These are phyloP conservation scores for Penicillium paneum DNA, from an alignment of 2,329 filamentous ascomycete genomes.

Conservation along the genomic window DNA sequence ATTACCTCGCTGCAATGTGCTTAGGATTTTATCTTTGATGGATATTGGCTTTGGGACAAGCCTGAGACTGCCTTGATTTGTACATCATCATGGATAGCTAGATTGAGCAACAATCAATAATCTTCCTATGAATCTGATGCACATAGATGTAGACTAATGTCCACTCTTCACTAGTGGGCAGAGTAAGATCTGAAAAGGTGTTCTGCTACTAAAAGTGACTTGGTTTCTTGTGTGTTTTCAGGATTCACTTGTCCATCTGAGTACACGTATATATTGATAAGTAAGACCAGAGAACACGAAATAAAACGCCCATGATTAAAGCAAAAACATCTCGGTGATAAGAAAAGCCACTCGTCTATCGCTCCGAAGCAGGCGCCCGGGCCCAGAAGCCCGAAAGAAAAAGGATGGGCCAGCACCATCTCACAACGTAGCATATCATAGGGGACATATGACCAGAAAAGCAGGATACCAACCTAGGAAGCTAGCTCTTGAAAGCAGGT, in stretches of 20 bases:
- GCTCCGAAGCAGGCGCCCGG: neutral
- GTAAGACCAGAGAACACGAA: neutral
- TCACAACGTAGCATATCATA: neutral
- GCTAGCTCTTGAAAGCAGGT: neutral
- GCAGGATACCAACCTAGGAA: neutral
- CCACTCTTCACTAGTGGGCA: neutral
- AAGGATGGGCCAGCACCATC: neutral
- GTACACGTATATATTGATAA: neutral
- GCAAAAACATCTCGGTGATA: neutral
- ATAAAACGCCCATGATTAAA: neutral
- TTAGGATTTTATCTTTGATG: constrained; percentile 3
- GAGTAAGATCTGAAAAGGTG: neutral
- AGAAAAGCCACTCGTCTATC: neutral
- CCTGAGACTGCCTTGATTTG: neutral
- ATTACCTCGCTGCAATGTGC: neutral
- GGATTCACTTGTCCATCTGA: neutral
- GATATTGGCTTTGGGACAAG: neutral
- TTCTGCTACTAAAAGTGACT: neutral
- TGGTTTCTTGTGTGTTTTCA: neutral
- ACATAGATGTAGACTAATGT: neutral
- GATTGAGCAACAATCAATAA: neutral
- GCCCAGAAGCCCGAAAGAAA: neutral
- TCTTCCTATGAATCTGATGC: neutral
- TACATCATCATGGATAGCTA: neutral
- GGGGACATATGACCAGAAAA: neutral